These are phyloP conservation scores for Nemania abortiva DNA, from an alignment of 2,329 filamentous ascomycete species.

Conservation along the genomic window DNA sequence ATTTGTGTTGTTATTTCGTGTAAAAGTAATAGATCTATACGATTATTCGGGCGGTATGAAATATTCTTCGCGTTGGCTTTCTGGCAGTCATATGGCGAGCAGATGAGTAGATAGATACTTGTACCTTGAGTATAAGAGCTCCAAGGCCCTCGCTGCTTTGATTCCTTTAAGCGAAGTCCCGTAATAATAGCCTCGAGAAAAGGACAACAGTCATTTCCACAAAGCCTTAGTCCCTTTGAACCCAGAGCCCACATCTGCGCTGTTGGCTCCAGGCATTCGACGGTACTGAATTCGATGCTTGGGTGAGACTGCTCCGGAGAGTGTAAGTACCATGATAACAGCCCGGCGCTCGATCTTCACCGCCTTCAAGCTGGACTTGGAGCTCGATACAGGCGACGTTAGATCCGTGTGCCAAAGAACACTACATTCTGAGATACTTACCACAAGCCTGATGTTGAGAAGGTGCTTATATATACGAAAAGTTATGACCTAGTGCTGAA, in stretches of 20 bases:
- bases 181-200: not conserved
- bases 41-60: no score
- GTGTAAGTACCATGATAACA: not conserved
- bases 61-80: no score
- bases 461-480: no score
- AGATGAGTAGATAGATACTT: not conserved
- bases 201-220: not conserved
- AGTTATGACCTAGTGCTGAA: no score
- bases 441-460: no score
- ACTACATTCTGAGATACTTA: no score
- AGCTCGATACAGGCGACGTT: not conserved
- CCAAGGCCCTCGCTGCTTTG: not conserved
- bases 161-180: not conserved
- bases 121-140: not conserved
- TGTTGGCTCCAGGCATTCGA: not conserved
- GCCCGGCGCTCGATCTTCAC: constrained; percentile 1
- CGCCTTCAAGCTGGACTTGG: not conserved
- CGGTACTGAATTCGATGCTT: not conserved
- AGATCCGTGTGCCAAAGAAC: not conserved
- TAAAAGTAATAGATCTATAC: no score
- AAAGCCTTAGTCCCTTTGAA: not conserved
- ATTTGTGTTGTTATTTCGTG: no score
- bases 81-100: no score
- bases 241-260: not conserved
- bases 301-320: not conserved